Percentiles rank a stretch among this genome's conserved stretches.
These are phyloP conservation scores for Acacia pycnantha DNA, from an alignment of 331 rosid genomes.

Conservation along the genomic window DNA sequence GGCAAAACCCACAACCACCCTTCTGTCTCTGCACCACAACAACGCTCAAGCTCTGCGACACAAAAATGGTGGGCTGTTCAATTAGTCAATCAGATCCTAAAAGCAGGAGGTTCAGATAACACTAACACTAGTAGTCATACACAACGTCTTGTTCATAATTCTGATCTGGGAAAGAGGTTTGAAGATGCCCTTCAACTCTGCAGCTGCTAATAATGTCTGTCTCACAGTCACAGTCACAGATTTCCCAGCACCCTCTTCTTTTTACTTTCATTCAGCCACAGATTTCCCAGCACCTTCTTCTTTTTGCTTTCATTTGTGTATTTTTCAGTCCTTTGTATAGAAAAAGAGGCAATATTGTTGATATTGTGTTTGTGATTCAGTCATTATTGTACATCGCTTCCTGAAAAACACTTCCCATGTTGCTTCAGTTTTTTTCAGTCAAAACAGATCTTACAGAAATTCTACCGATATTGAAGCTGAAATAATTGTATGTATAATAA, in stretches of 20 bases:
- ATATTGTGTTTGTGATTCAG: too few species aligned
- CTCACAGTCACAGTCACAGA: background rate
- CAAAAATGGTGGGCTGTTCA: conserved; percentile 27
- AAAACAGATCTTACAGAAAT: too few species aligned
- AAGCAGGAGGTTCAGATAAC: conserved; percentile 1
- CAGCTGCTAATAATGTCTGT: conserved; percentile 21
- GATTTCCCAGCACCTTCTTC: background rate
- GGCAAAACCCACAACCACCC: conserved; percentile 28
- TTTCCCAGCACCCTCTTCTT: background rate
- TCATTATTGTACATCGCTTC: too few species aligned
- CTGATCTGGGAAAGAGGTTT: conserved; percentile 6
- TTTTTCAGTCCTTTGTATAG: too few species aligned
- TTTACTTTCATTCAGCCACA: background rate
- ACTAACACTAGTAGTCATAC: background rate
- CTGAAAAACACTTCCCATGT: background rate
- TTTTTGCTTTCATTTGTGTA: too few species aligned
- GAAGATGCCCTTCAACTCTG: conserved; percentile 35
- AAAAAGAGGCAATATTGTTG: too few species aligned
- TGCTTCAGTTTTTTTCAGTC: background rate
- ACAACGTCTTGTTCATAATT: background rate
- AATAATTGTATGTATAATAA: too few species aligned
- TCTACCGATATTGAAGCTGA: too few species aligned
- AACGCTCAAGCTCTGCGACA: background rate
- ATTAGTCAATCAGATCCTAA: background rate
- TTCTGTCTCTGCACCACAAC: conserved; percentile 3